Evolutionary conservation across 495 filamentous ascomycete genomes (phyloP), one percentile per base, ranked within the genome.

Genomic region (Aspergillus saccharolyticus): DNA sequence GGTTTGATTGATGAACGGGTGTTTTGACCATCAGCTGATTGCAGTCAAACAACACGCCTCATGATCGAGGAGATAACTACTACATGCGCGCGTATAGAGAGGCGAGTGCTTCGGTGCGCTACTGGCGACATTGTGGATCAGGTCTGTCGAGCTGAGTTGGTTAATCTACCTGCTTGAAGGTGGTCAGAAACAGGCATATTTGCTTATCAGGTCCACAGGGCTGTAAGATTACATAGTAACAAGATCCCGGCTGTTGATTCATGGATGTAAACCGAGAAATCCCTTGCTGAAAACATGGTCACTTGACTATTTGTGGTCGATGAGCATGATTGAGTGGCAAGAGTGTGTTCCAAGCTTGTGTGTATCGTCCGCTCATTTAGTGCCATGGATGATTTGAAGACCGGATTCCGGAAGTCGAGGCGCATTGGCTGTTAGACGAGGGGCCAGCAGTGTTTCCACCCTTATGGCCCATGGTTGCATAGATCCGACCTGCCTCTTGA

Each of bases 21-120:
- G 24, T n/a, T 3, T 52, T 52, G 6, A 55, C 25, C 8, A 50
- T 39, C 57, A 52, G 16, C 10, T n/a, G n/a, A 17, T 51, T 52
- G 18, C 57, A 59, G 21, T 50, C 52, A 1, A 3, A 39, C 57
- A 55, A 46, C 57, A 59, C 17, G 14, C 16, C 17, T 24, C 18
- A 19, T 20, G 25, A 8, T 54, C 51, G 3, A 43, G 46, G 21
- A 51, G 46, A 14, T 49, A n/a, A n/a, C n/a, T n/a, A 49, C 28
- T 49, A 20, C 21, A 49, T 22, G 4, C 46, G 46, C 15, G 25
- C 46, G 14, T 24, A 49, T 6, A 49, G 46, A 16, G 46, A 25
- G 4, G 16, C 22, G n/a, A 59, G 15, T 1, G 10, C 18, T 4
- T 55, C 39, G 12, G 55, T 17, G 4, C 39, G 46, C 33, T 4